Conservation (phyloP, 225 moss, liverwort and hornwort species). For the Ulota crispa region DNA sequence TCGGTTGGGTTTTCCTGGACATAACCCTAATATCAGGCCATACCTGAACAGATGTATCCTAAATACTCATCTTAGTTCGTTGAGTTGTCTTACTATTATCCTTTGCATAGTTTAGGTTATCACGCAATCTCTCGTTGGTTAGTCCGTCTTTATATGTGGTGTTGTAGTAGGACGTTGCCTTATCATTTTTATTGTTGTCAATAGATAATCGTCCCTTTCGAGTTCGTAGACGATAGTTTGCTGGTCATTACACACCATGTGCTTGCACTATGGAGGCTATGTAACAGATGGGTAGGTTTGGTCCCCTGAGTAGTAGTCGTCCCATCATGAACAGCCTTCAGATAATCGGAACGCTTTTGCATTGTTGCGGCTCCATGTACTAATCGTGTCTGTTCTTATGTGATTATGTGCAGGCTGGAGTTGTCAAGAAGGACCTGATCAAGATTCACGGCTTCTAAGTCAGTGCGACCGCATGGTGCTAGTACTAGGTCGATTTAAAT, state of each 20-base stretch:
- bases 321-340: background rate
- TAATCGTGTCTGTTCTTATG: background rate
- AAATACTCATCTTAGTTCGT: rapidly evolving
- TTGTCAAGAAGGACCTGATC: conserved; percentile 93
- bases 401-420: conserved; percentile 42
- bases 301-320: background rate
- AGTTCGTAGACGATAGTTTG: background rate
- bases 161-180: too few relatives aligned
- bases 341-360: too few relatives aligned
- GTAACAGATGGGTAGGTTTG: background rate
- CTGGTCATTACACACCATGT: too few relatives aligned
- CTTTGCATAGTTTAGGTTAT: background rate
- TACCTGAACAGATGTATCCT: too few relatives aligned
- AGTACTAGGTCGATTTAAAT: background rate
- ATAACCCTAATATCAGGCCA: background rate
- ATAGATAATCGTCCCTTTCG: background rate
- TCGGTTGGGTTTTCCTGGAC: background rate
- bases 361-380: background rate
- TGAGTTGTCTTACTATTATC: background rate
- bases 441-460: conserved; percentile 91
- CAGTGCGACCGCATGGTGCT: background rate
- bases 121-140: too few relatives aligned
- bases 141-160: too few relatives aligned
- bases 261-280: rapidly evolving
- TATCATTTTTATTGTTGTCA: too few relatives aligned